Percentiles rank a stretch among this genome's conserved stretches.
Evolutionary conservation across 2,329 filamentous ascomycete genomes (phyloP).

Genomic region (Fusarium sambucinum): DNA sequence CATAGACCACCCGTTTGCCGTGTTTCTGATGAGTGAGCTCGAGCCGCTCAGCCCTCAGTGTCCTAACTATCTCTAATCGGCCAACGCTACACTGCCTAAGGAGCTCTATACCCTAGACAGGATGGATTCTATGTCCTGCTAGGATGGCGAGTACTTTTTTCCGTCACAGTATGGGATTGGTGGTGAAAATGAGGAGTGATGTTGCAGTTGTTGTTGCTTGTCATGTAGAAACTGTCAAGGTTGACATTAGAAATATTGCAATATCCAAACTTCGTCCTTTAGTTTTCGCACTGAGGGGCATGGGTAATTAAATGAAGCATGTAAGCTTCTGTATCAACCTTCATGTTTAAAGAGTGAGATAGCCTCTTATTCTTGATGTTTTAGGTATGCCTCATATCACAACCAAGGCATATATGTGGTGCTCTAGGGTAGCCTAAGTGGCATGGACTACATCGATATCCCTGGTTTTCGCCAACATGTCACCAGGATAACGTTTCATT

Average conservation of each 20-base stretch:
- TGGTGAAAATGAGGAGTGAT: not conserved
- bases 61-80: conserved; percentile 2
- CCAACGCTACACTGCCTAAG: not conserved
- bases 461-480: not conserved
- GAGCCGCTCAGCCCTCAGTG: conserved; percentile 17
- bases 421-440: not conserved
- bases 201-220: too few relatives aligned
- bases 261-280: too few relatives aligned
- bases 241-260: not conserved
- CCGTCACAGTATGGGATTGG: not conserved
- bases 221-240: not conserved
- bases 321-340: not conserved
- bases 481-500: not conserved
- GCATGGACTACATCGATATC: not conserved
- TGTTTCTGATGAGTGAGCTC: conserved; percentile 11
- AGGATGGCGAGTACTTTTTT: too few relatives aligned
- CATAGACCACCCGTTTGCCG: conserved; percentile 1
- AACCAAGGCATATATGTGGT: not conserved
- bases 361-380: not conserved
- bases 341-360: too few relatives aligned
- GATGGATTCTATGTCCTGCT: not conserved
- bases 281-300: rapidly evolving
- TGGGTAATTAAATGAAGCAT: not conserved
- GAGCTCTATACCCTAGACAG: not conserved
- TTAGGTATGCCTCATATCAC: not conserved